These are phyloP conservation scores for Lithospermum erythrorhizon DNA, from an alignment of 257 asterid genomes.

Conservation along the genomic window DNA sequence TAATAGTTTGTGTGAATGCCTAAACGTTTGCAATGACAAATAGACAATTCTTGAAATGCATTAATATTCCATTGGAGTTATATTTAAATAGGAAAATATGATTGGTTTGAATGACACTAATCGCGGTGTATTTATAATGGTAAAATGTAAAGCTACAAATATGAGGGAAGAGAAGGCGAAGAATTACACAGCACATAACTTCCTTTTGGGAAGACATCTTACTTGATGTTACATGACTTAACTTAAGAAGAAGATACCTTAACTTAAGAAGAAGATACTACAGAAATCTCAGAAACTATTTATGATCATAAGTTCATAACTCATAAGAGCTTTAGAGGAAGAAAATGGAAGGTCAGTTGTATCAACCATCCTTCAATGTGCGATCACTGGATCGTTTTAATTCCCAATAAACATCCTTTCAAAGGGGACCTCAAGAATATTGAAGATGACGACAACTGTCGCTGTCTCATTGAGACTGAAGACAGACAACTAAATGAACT, in stretches of 20 bases:
- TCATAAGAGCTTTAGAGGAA: constrained; percentile 3
- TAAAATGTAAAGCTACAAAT: not conserved
- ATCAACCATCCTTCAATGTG: constrained; percentile 42
- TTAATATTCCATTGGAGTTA: too few species aligned
- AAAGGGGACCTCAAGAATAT: constrained; percentile 62
- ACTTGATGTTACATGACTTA: constrained; percentile 8
- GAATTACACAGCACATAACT: constrained; percentile 12
- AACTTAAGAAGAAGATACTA: constrained; percentile 10
- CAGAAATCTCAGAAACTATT: constrained; percentile 5
- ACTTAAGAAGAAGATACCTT: constrained; percentile 9
- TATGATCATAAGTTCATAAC: too few species aligned
- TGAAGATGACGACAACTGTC: constrained; percentile 61
- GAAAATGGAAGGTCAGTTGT: not conserved
- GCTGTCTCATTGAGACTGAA: constrained; percentile 76
- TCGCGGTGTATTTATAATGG: not conserved
- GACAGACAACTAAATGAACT: constrained; percentile 65
- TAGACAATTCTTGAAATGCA: too few species aligned
- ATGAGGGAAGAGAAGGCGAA: constrained; percentile 8
- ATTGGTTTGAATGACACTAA: too few species aligned
- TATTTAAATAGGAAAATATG: too few species aligned
- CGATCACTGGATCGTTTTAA: constrained; percentile 40
- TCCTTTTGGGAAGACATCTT: constrained; percentile 15
- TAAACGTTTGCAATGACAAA: too few species aligned
- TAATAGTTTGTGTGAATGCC: too few species aligned
- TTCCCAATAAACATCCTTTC: constrained; percentile 70